Conservation (phyloP, 345 rosid species). For the Populus ilicifolia region DNA sequence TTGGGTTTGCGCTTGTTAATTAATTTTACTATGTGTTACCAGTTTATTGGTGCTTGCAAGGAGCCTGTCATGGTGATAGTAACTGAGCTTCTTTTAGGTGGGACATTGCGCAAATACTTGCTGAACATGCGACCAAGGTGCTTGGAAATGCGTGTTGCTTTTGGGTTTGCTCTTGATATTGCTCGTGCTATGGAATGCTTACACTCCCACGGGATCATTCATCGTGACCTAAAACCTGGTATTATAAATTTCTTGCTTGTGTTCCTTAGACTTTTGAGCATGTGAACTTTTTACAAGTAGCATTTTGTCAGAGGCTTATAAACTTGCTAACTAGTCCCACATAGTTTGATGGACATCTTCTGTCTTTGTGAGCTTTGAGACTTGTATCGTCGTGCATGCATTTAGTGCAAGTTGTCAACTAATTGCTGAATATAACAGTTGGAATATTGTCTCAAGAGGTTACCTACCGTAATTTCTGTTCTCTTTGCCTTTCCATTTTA, state of each 20-base stretch:
- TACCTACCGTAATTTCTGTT: not conserved
- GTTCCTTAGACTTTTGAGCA: not conserved
- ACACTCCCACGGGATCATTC: slow-evolving; percentile 94
- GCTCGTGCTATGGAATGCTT: slow-evolving; percentile 99
- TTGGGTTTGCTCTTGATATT: slow-evolving; percentile 88
- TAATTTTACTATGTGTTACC: slow-evolving; percentile 14
- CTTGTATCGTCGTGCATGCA: not conserved
- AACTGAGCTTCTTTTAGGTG: slow-evolving; percentile 82
- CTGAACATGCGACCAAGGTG: slow-evolving; percentile 60
- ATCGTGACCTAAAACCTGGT: slow-evolving; percentile 98
- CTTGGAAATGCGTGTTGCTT: slow-evolving; percentile 64
- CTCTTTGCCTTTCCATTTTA: not conserved
- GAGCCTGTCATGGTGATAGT: slow-evolving; percentile 95
- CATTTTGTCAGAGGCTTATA: not conserved
- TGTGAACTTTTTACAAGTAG: slow-evolving; percentile 6
- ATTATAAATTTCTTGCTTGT: slow-evolving; percentile 12
- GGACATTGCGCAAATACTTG: slow-evolving; percentile 82
- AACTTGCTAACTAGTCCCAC: not conserved
- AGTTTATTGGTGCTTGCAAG: slow-evolving; percentile 98
- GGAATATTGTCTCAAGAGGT: not conserved
- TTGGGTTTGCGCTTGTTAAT: not conserved
- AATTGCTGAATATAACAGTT: not conserved
- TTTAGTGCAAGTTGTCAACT: not conserved
- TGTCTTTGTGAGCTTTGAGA: not conserved
- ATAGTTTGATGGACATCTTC: not conserved